Evolutionary conservation across 1,139 yeast genomes (phyloP).

Genomic region (Wickerhamiella infanticola): DNA sequence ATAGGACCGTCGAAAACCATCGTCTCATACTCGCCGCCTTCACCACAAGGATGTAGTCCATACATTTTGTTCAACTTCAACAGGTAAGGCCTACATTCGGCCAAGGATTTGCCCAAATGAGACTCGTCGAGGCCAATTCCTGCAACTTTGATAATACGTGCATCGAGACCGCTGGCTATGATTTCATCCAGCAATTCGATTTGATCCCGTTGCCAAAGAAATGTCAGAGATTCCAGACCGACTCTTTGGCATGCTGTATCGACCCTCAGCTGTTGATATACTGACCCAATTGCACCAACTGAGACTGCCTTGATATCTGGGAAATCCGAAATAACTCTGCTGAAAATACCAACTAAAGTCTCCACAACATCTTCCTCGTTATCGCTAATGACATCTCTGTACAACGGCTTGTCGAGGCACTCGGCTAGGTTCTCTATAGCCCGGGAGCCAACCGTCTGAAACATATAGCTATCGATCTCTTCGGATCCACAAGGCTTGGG

Average conservation of each 20-base stretch:
- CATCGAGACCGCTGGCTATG: conserved; percentile 59
- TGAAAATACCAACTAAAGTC: conserved; percentile 35
- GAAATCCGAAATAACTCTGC: conserved; percentile 50
- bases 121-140: conserved; percentile 59
- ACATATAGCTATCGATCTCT: conserved; percentile 91
- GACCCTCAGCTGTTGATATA: conserved; percentile 83
- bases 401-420: conserved; percentile 69
- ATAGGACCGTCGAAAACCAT: conserved; percentile 82
- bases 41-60: conserved; percentile 91
- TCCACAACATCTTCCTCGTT: conserved; percentile 38
- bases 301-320: conserved; percentile 78
- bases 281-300: conserved; percentile 89
- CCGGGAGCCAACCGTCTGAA: conserved; percentile 95
- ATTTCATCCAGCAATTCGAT: conserved; percentile 66
- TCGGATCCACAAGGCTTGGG: conserved; percentile 33
- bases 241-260: conserved; percentile 74
- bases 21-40: conserved; percentile 96
- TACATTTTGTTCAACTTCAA: conserved; percentile 42
- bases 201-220: conserved; percentile 83
- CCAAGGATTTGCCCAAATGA: conserved; percentile 56
- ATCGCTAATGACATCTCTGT: conserved; percentile 52
- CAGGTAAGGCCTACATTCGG: conserved; percentile 45
- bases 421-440: conserved; percentile 48
- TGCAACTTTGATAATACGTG: conserved; percentile 80
- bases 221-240: conserved; percentile 54